Evolutionary conservation across 345 rosid species (phyloP).

Genomic region (Citrus trifoliata): DNA sequence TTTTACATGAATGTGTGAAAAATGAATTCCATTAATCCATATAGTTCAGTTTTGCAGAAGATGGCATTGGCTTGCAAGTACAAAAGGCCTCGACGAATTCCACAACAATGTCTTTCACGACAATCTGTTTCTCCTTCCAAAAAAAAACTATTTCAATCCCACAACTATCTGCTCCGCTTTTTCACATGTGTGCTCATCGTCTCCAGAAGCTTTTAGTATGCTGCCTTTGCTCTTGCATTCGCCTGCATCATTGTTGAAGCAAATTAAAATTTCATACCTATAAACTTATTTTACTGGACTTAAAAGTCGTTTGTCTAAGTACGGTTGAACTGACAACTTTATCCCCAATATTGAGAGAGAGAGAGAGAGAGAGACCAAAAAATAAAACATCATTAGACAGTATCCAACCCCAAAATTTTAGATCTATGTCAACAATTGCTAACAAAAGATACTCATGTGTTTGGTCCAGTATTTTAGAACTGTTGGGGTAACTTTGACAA

Average conservation of each 20-base stretch:
- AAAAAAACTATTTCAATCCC: neutral
- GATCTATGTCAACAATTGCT: neutral
- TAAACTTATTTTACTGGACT: neutral
- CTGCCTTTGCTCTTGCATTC: slow-evolving; percentile 81
- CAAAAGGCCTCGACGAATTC: neutral
- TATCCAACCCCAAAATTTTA: neutral
- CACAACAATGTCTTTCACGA: neutral
- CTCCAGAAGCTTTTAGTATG: slow-evolving; percentile 55
- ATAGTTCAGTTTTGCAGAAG: neutral
- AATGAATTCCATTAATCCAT: neutral
- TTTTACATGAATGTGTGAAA: neutral
- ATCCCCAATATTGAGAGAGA: neutral
- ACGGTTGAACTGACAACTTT: neutral
- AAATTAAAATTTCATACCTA: neutral
- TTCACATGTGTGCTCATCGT: slow-evolving; percentile 33
- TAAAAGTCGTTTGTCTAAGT: no score
- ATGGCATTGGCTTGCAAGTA: neutral
- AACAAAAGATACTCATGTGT: neutral
- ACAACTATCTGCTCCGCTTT: neutral
- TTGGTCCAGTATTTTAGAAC: neutral
- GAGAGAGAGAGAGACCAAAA: no score
- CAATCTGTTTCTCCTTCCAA: neutral
- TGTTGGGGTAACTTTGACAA: neutral
- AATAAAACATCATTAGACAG: neutral
- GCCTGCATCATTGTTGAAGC: slow-evolving; percentile 38